Conservation (phyloP, 192 early-diverging fungal genomes). For the Coemansia biformis region DNA sequence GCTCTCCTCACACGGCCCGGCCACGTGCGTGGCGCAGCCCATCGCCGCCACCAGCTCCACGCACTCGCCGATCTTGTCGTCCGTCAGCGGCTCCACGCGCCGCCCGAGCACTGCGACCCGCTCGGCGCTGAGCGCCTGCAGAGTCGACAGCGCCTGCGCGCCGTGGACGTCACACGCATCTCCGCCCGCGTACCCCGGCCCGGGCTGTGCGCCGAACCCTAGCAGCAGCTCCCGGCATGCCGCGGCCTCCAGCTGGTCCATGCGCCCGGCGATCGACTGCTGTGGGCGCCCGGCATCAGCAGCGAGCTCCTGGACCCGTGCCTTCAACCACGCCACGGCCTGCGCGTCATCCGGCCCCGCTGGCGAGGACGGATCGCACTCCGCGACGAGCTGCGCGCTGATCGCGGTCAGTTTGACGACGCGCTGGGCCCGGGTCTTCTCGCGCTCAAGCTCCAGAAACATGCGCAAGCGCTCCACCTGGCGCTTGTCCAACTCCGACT, state of each 20-base stretch:
- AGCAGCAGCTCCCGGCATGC: constrained; percentile 16
- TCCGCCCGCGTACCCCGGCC: too few relatives aligned
- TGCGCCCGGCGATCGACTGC: constrained; percentile 3
- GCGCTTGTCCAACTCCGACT: constrained; percentile 39
- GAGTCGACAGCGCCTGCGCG: constrained; percentile 2
- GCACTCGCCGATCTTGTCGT: constrained; percentile 46
- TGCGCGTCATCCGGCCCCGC: too few relatives aligned
- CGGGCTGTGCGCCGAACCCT: neutral
- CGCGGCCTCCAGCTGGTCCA: constrained; percentile 17
- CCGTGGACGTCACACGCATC: too few relatives aligned
- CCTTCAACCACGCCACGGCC: constrained; percentile 4
- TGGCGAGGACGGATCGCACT: too few relatives aligned
- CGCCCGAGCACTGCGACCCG: constrained; percentile 43
- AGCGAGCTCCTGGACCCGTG: neutral
- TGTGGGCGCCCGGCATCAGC: too few relatives aligned
- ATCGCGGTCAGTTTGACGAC: constrained; percentile 14
- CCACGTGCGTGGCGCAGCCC: constrained; percentile 52
- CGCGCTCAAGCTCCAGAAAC: constrained; percentile 12
- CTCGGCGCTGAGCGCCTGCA: constrained; percentile 14
- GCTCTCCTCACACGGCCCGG: constrained; percentile 49
- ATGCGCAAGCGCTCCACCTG: constrained; percentile 10
- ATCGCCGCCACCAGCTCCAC: constrained; percentile 44
- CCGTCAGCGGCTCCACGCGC: constrained; percentile 52
- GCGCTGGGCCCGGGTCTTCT: constrained; percentile 15
- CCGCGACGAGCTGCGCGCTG: neutral